Percentiles rank a stretch among this genome's conserved stretches.
These are phyloP conservation scores for Rostrohypoxylon terebratum DNA, from an alignment of 495 filamentous ascomycete genomes.

Conservation along the genomic window DNA sequence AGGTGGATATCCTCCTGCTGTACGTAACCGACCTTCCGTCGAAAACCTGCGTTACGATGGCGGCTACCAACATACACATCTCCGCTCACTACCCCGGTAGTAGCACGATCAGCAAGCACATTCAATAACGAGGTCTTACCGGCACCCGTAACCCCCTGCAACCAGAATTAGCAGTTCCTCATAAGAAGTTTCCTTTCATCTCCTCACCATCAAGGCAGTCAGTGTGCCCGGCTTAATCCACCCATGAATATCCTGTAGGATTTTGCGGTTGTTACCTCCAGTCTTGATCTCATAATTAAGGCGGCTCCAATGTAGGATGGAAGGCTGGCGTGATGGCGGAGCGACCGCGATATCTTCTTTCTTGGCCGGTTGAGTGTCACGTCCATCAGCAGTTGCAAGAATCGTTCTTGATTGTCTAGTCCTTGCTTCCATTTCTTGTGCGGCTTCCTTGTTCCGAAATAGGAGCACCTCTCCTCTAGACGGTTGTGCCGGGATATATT, in stretches of 20 bases:
- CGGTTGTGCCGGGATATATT: slow-evolving; percentile 56
- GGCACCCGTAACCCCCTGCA: slow-evolving; percentile 55
- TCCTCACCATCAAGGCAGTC: slow-evolving; percentile 73
- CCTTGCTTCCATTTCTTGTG: background rate
- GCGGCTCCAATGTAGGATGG: slow-evolving; percentile 74
- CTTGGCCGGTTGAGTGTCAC: no score
- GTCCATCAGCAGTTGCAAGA: no score
- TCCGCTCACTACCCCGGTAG: slow-evolving; percentile 74
- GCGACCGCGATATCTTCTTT: background rate
- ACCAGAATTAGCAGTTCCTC: background rate
- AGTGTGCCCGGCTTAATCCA: slow-evolving; percentile 84
- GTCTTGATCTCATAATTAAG: slow-evolving; percentile 81
- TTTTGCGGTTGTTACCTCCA: slow-evolving; percentile 23
- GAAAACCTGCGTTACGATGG: slow-evolving; percentile 71
- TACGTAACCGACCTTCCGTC: slow-evolving; percentile 82
- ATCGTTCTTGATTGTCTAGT: background rate
- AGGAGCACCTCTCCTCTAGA: slow-evolving; percentile 3
- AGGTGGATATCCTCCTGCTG: slow-evolving; percentile 86
- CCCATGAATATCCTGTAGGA: slow-evolving; percentile 77
- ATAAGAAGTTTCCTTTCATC: slow-evolving; percentile 22
- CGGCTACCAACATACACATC: slow-evolving; percentile 74
- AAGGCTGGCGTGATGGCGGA: background rate
- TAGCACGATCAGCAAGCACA: slow-evolving; percentile 72
- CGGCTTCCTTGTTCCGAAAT: background rate
- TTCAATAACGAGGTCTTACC: slow-evolving; percentile 76